Percentiles rank a stretch among this genome's conserved stretches.
Evolutionary conservation across 2,329 filamentous ascomycete genomes (phyloP).

Genomic region (Lasiodiplodia sp.): DNA sequence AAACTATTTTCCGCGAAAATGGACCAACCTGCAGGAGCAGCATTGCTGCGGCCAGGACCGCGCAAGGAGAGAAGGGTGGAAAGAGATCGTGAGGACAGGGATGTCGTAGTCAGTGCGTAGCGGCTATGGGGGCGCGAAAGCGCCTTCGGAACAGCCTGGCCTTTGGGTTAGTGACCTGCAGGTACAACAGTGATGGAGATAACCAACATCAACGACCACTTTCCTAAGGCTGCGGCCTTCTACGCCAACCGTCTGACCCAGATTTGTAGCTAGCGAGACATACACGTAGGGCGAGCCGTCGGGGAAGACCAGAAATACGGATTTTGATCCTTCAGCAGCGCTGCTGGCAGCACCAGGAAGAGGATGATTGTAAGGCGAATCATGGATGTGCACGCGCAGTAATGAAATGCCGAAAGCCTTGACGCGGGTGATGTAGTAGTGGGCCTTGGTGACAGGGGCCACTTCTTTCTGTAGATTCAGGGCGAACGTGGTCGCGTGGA

Average conservation of each 20-base stretch:
- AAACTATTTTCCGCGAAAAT: constrained; percentile 73
- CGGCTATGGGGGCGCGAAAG: constrained; percentile 77
- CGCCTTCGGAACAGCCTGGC: constrained; percentile 75
- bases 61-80: constrained; percentile 72
- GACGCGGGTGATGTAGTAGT: constrained; percentile 81
- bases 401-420: constrained; percentile 72
- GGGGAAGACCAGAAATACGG: constrained; percentile 83
- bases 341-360: constrained; percentile 32
- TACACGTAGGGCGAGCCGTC: constrained; percentile 81
- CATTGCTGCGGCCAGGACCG: constrained; percentile 73
- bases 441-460: constrained; percentile 80
- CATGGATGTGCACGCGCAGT: constrained; percentile 79
- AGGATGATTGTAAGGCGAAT: constrained; percentile 71
- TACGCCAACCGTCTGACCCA: constrained; percentile 44
- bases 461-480: constrained; percentile 77
- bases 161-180: not conserved
- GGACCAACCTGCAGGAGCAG: constrained; percentile 79
- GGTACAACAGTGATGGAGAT: not conserved
- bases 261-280: constrained; percentile 58
- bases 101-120: constrained; percentile 73
- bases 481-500: constrained; percentile 82
- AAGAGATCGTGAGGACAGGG: constrained; percentile 74
- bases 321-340: constrained; percentile 67
- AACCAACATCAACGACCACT: constrained; percentile 67
- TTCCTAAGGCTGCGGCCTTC: constrained; percentile 66